Base-by-base conservation (phyloP, 805 yeast species). In the Kazachstania africana region DNA sequence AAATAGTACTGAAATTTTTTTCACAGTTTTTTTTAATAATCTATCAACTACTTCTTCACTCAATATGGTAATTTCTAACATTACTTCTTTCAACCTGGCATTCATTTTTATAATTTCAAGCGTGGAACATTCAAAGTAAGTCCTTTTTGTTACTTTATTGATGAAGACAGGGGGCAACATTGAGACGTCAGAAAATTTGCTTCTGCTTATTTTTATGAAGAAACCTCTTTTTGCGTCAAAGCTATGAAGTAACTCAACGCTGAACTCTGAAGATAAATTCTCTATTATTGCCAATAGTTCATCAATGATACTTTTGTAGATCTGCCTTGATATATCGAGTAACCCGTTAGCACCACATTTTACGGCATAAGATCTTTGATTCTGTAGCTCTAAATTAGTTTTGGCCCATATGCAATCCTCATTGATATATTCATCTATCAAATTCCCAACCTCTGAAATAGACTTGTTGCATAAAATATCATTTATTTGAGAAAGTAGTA, bases 301-400 rank as follows among this genome's bases (percentile, higher is more conserved):
- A 29, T 63, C 62, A 5, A 59, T 45, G 4, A 56, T 43, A 4
- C 42, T 49, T 31, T 59, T 54, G 34, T 66, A 66, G 0, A 65
- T 33, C 35, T 62, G 58, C 25, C 72, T 47, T 3, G 68, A 63
- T 1, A 64, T 57, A 41, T 64, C 70, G 1, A 67, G 42, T 8
- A 68, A 39, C 0, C 72, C 72, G 42, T 68, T 66, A 2, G 48
- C 41, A 0, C 69, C 70, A 23, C 60, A 45, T 36, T 53, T 65
- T 0, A 66, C 61, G 0, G 72, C 70, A 44, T 60, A 63, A 18
- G 62, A 53, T 36, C 54, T 53, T 35, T 66, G 72, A 36, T 64
- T 65, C 38, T 57, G 60, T 22, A 66, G 38, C 28, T 66, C 68
- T 4, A 62, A 37, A 1, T 60, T 44, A 1, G 56, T 46, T 0